Percentiles rank a stretch among this genome's conserved stretches.
These are phyloP conservation scores for Fraxinus albicans DNA, from an alignment of 305 asterid species.

Conservation along the genomic window DNA sequence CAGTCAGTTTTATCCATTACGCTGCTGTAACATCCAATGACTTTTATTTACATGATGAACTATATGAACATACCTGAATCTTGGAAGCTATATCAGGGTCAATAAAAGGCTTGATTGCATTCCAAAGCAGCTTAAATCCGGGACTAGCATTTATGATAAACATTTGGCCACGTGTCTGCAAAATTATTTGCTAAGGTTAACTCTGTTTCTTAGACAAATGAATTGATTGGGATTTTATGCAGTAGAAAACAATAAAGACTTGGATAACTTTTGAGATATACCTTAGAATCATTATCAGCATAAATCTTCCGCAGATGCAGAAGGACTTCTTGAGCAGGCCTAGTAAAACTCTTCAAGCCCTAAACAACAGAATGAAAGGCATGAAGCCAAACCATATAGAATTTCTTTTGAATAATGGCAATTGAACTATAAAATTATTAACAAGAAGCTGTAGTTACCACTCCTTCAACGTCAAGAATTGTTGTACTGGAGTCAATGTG, in stretches of 20 bases:
- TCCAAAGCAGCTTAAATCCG: conserved; percentile 58
- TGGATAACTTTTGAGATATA: conserved; percentile 15
- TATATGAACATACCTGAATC: conserved; percentile 39
- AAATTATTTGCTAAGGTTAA: neutral
- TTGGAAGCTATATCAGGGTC: conserved; percentile 47
- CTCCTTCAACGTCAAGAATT: conserved; percentile 61
- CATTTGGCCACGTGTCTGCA: conserved; percentile 53
- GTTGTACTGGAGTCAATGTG: conserved; percentile 37
- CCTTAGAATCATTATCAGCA: conserved; percentile 48
- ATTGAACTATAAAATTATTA: neutral
- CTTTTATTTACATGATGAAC: neutral
- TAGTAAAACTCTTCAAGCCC: conserved; percentile 43
- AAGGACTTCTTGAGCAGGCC: conserved; percentile 53
- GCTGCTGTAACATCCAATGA: neutral
- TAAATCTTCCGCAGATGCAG: conserved; percentile 50
- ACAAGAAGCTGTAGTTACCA: conserved; percentile 35
- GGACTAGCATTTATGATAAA: conserved; percentile 54
- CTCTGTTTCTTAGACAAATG: neutral
- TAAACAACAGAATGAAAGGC: conserved; percentile 20
- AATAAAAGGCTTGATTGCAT: conserved; percentile 50
- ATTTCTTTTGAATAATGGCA: neutral
- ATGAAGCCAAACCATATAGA: neutral
- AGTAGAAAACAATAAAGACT: neutral
- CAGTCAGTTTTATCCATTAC: neutral
- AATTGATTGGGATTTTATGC: neutral